Conservation (phyloP, 192 early-diverging fungal genomes). For the Coemansia sp. region DNA sequence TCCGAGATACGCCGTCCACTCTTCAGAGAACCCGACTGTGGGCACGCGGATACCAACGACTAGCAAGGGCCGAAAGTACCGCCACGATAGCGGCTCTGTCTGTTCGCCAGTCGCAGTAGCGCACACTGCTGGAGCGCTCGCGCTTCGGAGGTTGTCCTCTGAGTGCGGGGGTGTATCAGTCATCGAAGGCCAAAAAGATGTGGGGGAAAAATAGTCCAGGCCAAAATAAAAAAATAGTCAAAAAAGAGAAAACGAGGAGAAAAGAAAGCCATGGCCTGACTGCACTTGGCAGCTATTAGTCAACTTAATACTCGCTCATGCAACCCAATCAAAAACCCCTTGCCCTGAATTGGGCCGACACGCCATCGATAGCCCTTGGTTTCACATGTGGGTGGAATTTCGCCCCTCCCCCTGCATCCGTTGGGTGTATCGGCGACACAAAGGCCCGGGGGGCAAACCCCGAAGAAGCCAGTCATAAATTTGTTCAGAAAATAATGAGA, state of each 20-base stretch:
- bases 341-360: too few relatives aligned
- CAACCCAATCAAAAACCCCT: too few relatives aligned
- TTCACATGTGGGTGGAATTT: too few relatives aligned
- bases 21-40: slow-evolving; percentile 16
- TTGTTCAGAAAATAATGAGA: neutral
- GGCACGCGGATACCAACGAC: neutral
- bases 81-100: neutral
- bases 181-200: neutral
- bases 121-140: neutral
- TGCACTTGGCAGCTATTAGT: too few relatives aligned
- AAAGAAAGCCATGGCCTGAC: too few relatives aligned
- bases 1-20: slow-evolving; percentile 17
- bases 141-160: neutral
- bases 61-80: neutral
- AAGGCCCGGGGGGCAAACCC: neutral
- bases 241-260: neutral
- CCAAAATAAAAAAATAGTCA: neutral
- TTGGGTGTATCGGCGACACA: neutral
- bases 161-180: neutral
- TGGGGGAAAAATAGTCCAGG: neutral
- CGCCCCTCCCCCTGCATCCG: too few relatives aligned
- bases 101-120: neutral
- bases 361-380: too few relatives aligned
- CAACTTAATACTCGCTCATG: too few relatives aligned
- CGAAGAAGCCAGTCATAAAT: neutral